Evolutionary conservation across 805 yeast species (phyloP), one percentile per base, ranked within the genome.

Genomic region (Brettanomyces anomalus): DNA sequence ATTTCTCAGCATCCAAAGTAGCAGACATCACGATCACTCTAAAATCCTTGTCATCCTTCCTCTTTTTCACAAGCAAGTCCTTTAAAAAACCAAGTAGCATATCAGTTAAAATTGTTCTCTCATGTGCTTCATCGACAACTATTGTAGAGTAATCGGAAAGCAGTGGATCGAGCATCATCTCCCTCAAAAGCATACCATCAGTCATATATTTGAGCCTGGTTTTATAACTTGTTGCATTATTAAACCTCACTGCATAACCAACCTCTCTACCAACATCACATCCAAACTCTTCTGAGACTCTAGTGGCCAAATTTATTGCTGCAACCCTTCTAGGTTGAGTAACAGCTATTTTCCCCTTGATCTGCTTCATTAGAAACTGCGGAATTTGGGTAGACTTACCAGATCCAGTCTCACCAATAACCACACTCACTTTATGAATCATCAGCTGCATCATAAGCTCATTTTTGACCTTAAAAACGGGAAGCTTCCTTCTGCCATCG

Each of bases 251-350:
- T 42, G 94, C 81, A 64, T 85, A 90, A 49, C 98, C 98, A 28
- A 90, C 95, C 41, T 76, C 81, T 30, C 72, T 74, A 18, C 98
- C 97, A 8, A 90, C 57, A 5, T 58, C 59, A 45, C 86, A 76
- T 1, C 95, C 96, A 51, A 72, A 71, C 62, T 90, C 98, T 51
- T 85, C 86, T 13, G 96, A 78, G 4, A 90, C 98, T 66, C 98
- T 81, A 21, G 83, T 74, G 0, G 97, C 97, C 58, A 90, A 72
- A 47, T 88, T 87, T 40, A 93, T 86, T 2, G 98, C 98, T 3
- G 98, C 97, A 33, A 90, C 98, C 57, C 97, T 75, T 65, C 98
- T 81, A 1, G 98, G 98, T 65, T 90, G 97, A 0, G 98, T 89
- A 6, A 93, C 90, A 0, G 95, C 97, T 17, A 90, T 79, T 20